These are phyloP conservation scores for Durotheca rogersii DNA, from an alignment of 495 filamentous ascomycete species.

Conservation along the genomic window DNA sequence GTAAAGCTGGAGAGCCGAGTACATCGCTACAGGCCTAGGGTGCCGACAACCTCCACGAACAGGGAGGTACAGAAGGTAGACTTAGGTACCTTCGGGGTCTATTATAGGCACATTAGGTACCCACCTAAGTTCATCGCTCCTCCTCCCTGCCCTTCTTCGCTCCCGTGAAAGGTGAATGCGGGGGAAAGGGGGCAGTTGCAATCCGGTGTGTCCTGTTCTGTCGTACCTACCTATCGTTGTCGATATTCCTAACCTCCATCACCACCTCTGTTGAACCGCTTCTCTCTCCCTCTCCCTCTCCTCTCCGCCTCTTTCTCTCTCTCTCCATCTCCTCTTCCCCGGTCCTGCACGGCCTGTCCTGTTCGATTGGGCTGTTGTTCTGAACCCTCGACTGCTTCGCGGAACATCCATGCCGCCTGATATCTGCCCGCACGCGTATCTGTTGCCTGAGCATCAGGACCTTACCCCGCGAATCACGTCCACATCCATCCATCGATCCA, in stretches of 20 bases:
- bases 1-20: too few relatives aligned
- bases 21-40: too few relatives aligned
- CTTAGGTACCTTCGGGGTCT: too few relatives aligned
- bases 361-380: not conserved
- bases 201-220: too few relatives aligned
- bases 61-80: too few relatives aligned
- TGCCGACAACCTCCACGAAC: too few relatives aligned
- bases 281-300: slow-evolving; percentile 16
- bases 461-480: slow-evolving; percentile 27
- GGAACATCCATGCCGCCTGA: slow-evolving; percentile 20
- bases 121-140: too few relatives aligned
- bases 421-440: slow-evolving; percentile 3
- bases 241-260: slow-evolving; percentile 10
- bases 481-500: too few relatives aligned
- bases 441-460: slow-evolving; percentile 10
- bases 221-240: too few relatives aligned
- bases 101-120: too few relatives aligned
- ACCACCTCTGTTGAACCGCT: slow-evolving; percentile 6
- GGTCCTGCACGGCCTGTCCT: not conserved
- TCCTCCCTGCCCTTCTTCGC: too few relatives aligned
- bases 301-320: slow-evolving; percentile 10
- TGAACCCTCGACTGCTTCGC: slow-evolving; percentile 11
- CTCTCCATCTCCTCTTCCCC: slow-evolving; percentile 14
- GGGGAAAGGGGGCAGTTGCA: slow-evolving; percentile 28
- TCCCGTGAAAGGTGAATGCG: too few relatives aligned